Conservation (phyloP, 2,329 filamentous ascomycete species). For the Colletotrichum agaves region DNA sequence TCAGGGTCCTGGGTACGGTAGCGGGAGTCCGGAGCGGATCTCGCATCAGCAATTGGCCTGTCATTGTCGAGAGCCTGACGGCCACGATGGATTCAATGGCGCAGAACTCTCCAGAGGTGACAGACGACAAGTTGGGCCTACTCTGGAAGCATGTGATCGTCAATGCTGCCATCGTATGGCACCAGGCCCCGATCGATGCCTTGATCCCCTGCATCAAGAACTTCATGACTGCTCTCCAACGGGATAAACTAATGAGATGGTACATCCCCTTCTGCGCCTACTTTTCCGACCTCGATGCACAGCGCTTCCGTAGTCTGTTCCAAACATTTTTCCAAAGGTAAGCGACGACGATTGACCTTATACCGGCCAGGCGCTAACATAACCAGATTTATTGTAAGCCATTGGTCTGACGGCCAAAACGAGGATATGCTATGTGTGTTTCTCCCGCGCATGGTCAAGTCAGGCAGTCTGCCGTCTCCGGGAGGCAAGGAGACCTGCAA, state of each 20-base stretch:
- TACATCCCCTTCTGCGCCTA: constrained; percentile 90
- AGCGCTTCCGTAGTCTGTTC: constrained; percentile 82
- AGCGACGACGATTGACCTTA: constrained; percentile 38
- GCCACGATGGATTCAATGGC: constrained; percentile 62
- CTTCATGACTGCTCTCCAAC: constrained; percentile 72
- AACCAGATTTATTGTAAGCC: constrained; percentile 75
- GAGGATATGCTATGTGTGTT: constrained; percentile 77
- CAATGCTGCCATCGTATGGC: constrained; percentile 74
- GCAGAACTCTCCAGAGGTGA: constrained; percentile 49
- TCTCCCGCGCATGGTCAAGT: constrained; percentile 71
- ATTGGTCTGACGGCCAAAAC: constrained; percentile 75
- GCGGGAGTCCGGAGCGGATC: constrained; percentile 85
- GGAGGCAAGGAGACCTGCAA: constrained; percentile 64
- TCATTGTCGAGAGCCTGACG: constrained; percentile 67
- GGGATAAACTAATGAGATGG: constrained; percentile 72
- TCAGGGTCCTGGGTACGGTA: constrained; percentile 73
- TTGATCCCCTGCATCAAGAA: constrained; percentile 76
- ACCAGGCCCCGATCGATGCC: constrained; percentile 81
- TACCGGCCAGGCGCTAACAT: constrained; percentile 38
- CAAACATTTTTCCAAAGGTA: constrained; percentile 84
- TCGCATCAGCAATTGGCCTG: constrained; percentile 78
- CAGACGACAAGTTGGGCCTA: constrained; percentile 50
- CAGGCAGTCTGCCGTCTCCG: constrained; percentile 63
- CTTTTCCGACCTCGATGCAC: constrained; percentile 77
- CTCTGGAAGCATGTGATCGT: constrained; percentile 70